phyloP scores from a whole-genome alignment of 208 protist genomes.

The Acanthamoeba healyi region DNA sequence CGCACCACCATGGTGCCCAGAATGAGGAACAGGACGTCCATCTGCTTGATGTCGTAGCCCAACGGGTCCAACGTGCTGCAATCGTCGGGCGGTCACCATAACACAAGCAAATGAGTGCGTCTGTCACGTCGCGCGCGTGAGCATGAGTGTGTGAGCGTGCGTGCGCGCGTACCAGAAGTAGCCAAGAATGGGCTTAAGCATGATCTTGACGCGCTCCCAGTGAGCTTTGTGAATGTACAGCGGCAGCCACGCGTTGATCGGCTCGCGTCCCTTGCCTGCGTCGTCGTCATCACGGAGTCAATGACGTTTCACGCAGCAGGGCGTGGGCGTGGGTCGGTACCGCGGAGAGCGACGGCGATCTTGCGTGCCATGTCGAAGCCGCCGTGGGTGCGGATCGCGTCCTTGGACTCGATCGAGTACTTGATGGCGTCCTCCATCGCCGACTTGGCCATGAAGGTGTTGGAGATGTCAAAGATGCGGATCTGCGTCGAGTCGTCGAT shows the following conservation, averaged over 20 bases:
- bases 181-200: constrained; percentile 73
- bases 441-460: constrained; percentile 76
- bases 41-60: constrained; percentile 76
- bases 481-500: constrained; percentile 82
- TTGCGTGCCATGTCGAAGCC: constrained; percentile 77
- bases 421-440: constrained; percentile 81
- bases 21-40: constrained; percentile 77
- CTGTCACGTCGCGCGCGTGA: neutral
- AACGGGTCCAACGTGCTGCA: constrained; percentile 80
- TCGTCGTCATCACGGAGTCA: neutral
- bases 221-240: constrained; percentile 76
- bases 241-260: constrained; percentile 81
- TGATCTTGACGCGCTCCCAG: constrained; percentile 73
- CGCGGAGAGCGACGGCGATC: constrained; percentile 54
- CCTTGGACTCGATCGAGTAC: constrained; percentile 53
- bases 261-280: constrained; percentile 77
- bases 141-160: neutral
- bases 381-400: constrained; percentile 74
- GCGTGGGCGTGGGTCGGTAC: too few relatives aligned
- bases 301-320: too few relatives aligned
- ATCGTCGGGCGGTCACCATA: neutral
- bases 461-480: constrained; percentile 76
- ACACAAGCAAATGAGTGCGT: neutral
- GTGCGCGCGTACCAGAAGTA: constrained; percentile 64
- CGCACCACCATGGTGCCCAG: constrained; percentile 74